Conservation (phyloP, 495 filamentous ascomycete genomes). For the Talaromyces proteolyticus region DNA sequence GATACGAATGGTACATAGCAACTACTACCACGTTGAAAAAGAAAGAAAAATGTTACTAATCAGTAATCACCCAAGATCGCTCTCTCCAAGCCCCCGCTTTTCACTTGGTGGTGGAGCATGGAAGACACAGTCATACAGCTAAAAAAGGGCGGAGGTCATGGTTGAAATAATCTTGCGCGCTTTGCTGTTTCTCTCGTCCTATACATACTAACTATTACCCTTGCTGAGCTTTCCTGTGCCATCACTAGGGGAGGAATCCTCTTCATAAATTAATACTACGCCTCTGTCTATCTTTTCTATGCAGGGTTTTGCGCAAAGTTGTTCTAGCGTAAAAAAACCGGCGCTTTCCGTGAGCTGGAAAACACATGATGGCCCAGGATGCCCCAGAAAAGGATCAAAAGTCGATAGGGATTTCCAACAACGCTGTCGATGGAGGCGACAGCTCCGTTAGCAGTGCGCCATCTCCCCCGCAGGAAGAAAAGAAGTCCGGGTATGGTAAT, state of each 20-base stretch:
- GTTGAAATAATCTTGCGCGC: too few species aligned
- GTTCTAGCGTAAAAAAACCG: too few species aligned
- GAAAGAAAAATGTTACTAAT: not conserved
- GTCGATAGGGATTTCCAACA: not conserved
- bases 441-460: not conserved
- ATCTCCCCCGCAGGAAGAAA: not conserved
- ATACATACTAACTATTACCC: too few species aligned
- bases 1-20: not conserved
- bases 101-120: too few species aligned
- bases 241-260: too few species aligned
- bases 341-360: not conserved
- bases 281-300: too few species aligned
- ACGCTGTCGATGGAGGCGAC: not conserved
- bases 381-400: not conserved
- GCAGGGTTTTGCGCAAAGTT: too few species aligned
- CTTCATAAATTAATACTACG: too few species aligned
- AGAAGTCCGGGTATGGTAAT: not conserved
- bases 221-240: too few species aligned
- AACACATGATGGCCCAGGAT: slow-evolving; percentile 1
- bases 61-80: not conserved
- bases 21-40: not conserved
- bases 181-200: too few species aligned
- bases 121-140: too few species aligned
- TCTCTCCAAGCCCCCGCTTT: not conserved
- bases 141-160: too few species aligned